phyloP scores from a whole-genome alignment of 805 yeast genomes.

The Lipomyces anomalus region DNA sequence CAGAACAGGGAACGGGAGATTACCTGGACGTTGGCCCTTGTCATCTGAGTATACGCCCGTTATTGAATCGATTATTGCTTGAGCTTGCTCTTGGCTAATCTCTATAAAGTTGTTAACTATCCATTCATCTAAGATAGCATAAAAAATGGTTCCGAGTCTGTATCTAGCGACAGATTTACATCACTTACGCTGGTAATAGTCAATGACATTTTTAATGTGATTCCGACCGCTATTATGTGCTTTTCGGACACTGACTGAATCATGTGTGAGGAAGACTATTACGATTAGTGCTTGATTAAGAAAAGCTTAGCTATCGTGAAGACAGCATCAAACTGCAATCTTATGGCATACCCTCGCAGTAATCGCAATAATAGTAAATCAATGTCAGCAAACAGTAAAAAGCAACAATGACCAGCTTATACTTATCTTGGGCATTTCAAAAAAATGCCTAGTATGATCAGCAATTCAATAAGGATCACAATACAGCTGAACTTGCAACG shows the following conservation, averaged over 20 bases:
- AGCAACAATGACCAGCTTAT: slow-evolving; percentile 6
- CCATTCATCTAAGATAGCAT: neutral
- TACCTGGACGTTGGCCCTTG: slow-evolving; percentile 11
- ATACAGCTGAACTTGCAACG: too few species aligned
- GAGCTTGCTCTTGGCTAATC: slow-evolving; percentile 24
- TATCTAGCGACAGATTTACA: neutral
- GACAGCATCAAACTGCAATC: neutral
- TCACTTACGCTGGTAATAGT: slow-evolving; percentile 56
- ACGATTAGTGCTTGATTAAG: neutral
- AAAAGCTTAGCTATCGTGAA: neutral
- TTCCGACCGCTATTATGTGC: slow-evolving; percentile 73
- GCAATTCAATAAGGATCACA: too few species aligned
- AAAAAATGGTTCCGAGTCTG: neutral
- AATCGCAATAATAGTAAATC: slow-evolving; percentile 51
- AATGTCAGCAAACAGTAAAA: slow-evolving; percentile 3
- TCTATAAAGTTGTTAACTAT: slow-evolving; percentile 3
- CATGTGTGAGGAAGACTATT: slow-evolving; percentile 70
- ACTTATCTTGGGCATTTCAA: slow-evolving; percentile 30
- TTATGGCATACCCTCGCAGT: slow-evolving; percentile 51
- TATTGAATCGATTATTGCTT: slow-evolving; percentile 20
- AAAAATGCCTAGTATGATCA: neutral
- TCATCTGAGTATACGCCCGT: slow-evolving; percentile 8
- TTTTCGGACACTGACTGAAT: slow-evolving; percentile 77
- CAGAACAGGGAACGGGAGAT: too few species aligned
- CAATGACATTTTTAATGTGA: slow-evolving; percentile 65